phyloP scores from a whole-genome alignment of 768 basidiomycete genomes.

The Tephrocybe sp. region DNA sequence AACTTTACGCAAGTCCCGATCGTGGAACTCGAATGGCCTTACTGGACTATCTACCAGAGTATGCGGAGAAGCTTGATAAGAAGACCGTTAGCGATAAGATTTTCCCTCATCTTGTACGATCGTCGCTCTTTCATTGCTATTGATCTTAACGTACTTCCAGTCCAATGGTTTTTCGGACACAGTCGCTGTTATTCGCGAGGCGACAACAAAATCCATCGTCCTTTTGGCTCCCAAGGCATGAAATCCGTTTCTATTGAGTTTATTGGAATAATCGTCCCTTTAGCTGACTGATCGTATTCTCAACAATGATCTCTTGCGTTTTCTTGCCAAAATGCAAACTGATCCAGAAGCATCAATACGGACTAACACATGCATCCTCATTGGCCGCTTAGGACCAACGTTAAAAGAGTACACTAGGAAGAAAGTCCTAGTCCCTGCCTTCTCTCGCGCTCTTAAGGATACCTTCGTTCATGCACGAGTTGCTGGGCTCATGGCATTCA shows the following conservation, averaged over 20 bases:
- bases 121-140: neutral
- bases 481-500: slow-evolving; percentile 93
- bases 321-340: slow-evolving; percentile 88
- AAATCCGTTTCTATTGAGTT: neutral
- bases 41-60: slow-evolving; percentile 80
- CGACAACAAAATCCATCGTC: slow-evolving; percentile 86
- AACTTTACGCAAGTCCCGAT: slow-evolving; percentile 86
- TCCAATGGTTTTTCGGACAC: slow-evolving; percentile 97
- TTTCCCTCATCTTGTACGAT: slow-evolving; percentile 85
- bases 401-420: slow-evolving; percentile 87
- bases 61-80: slow-evolving; percentile 84
- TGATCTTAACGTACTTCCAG: slow-evolving; percentile 34
- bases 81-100: slow-evolving; percentile 83
- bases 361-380: slow-evolving; percentile 95
- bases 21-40: slow-evolving; percentile 93
- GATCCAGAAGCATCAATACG: slow-evolving; percentile 94
- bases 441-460: slow-evolving; percentile 86
- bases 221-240: slow-evolving; percentile 80
- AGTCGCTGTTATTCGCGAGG: slow-evolving; percentile 90
- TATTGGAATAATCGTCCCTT: neutral
- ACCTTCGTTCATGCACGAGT: slow-evolving; percentile 90
- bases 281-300: slow-evolving; percentile 89
- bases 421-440: slow-evolving; percentile 97
- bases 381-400: slow-evolving; percentile 85
- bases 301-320: slow-evolving; percentile 93